phyloP scores from a whole-genome alignment of 805 yeast species.

The Saturnispora mendoncae region DNA sequence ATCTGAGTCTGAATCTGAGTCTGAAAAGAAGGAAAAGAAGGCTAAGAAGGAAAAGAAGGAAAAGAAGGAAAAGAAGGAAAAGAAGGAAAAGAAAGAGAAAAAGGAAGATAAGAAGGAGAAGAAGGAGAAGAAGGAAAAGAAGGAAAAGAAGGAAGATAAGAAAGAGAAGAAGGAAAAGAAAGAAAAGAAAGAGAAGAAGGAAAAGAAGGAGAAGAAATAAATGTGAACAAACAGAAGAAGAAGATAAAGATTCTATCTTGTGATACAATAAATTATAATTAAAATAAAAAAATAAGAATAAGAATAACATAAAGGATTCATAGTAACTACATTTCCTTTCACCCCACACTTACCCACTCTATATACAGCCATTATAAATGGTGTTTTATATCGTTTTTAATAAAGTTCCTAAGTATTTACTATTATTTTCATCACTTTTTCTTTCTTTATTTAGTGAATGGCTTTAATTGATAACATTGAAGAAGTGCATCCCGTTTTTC shows the following conservation, averaged over 20 bases:
- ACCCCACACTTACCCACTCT: too few species aligned
- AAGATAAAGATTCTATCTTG: slow-evolving; percentile 19
- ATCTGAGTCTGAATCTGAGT: slow-evolving; percentile 18
- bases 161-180: slow-evolving; percentile 22
- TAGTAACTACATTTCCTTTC: too few species aligned
- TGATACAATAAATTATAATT: background rate
- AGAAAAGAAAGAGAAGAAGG: slow-evolving; percentile 22
- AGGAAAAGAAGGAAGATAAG: slow-evolving; percentile 22
- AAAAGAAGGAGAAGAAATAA: slow-evolving; percentile 26
- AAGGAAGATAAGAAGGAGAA: slow-evolving; percentile 27
- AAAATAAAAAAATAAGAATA: background rate
- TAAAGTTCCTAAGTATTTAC: background rate
- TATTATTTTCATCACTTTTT: background rate
- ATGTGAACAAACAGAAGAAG: slow-evolving; percentile 26
- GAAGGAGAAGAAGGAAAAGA: slow-evolving; percentile 22
- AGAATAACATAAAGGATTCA: background rate
- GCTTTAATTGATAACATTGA: background rate
- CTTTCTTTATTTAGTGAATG: background rate
- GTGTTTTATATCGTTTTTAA: slow-evolving; percentile 8
- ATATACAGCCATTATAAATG: background rate
- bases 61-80: slow-evolving; percentile 16
- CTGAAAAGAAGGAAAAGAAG: slow-evolving; percentile 18
- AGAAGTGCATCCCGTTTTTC: slow-evolving; percentile 1
- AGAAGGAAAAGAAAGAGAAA: slow-evolving; percentile 26
- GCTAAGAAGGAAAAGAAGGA: slow-evolving; percentile 21